Base-by-base conservation (phyloP, 768 basidiomycete genomes). In the Pisolithus tinctorius region DNA sequence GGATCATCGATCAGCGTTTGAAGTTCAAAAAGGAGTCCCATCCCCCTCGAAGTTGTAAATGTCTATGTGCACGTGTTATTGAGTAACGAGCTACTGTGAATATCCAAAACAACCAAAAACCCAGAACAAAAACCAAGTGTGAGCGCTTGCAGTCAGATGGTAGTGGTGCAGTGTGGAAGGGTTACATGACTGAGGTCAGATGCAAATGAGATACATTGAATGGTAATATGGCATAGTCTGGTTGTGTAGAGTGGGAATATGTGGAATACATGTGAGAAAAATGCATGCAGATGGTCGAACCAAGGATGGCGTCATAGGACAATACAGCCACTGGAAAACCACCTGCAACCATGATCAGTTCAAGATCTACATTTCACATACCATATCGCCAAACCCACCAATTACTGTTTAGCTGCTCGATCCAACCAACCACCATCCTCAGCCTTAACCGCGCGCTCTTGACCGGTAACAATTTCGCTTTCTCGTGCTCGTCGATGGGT, bases 401-500 rank as follows among this genome's bases (percentile, higher is more conserved):
- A 45, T 77, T 74, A 49, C 73, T 73, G 48, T 77, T 72, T 51
- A 88, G 69, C 61, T 81, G 79, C 71, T 96, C 92, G 60, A 97
- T 94, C 95, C 95, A 98, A 61, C 92, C 88, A 26, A 89, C 88
- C 52, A 96, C 86, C 59, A 98, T 75, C 50, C 86, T 74, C 49
- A 98, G 70, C 30, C 95, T 77, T 55, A 96, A 73, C 26, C 86
- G 78, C 0, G 88, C 77, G 48, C 82, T 88, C 53, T 83, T 80
- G 47, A 94, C 84, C 1, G 91, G 88, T 10, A 94, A 74, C 8
- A 98, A 77, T 60, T 93, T 87, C 11, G 91, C 76, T 66, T 93
- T 91, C 71, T 93, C 88, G 60, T 83, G 78, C 51, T 95, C 89
- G 65, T 95, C 91, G 62, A 97, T 91, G 34, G 93, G 88, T 45